Base-by-base conservation (phyloP, 2,329 filamentous ascomycete species). In the Colletotrichum limetticola region DNA sequence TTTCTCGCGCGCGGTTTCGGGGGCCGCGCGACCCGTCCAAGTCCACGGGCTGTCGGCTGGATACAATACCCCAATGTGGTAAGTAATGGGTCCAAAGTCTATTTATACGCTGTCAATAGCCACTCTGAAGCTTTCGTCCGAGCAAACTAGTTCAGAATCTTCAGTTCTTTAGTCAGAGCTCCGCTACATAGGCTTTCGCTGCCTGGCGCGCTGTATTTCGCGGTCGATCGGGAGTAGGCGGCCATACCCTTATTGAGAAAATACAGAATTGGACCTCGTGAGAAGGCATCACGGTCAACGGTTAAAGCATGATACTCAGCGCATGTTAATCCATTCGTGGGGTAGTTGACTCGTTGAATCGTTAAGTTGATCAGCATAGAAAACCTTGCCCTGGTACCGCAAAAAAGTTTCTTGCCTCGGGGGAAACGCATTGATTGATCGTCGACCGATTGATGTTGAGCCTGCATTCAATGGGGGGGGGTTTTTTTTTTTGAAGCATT, bases 1-100 rank as follows among this genome's bases (percentile, higher is more conserved):
- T 70, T 49, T n/a, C 37, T 24, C 5, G 1, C 11, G 24, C 26
- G 16, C 26, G 5, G 16, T 57, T 28, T 61, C 70, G 70, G 66
- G 9, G 60, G 66, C 66, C 70, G 70, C 70, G 70, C 70, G 70
- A 28, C 22, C 66, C 70, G 70, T 1, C 3, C 6, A 2, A 11
- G 46, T 11, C 42, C 59, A 26, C 56, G 28, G 60, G 2, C 24
- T 16, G 12, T 11, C 42, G 59, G 37, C 22, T 35, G 55, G 28
- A 14, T 19, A 26, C 24, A 5, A 26, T 55, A 14, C 24, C 69
- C 9, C 4, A 8, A 55, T 30, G 8, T 12, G 59, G 69, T 1
- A 72, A 64, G 26, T 69, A 59, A 28, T 58, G 69, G 65, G 69
- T 58, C 30, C 1, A 1, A n/a, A 16, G 42, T 26, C 53, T 56